These are phyloP conservation scores for Cicer yamashitae DNA, from an alignment of 306 rosid species.

Conservation along the genomic window DNA sequence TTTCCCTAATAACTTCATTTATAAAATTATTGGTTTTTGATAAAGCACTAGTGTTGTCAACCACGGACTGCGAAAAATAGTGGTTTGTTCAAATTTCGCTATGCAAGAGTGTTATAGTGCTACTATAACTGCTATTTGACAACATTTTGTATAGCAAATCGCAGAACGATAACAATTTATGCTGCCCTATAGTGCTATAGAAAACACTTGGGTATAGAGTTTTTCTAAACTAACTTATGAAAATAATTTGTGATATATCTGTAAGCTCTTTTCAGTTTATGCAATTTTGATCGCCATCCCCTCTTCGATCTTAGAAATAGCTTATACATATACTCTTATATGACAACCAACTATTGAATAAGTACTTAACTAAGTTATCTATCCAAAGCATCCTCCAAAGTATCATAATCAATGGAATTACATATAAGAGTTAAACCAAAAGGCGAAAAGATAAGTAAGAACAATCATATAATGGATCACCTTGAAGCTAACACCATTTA, in stretches of 20 bases:
- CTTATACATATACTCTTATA: not conserved
- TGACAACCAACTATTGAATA: not conserved
- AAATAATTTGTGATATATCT: not conserved
- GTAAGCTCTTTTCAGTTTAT: not conserved
- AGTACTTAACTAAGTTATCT: not conserved
- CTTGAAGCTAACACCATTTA: slow-evolving; percentile 99
- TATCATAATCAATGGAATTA: not conserved
- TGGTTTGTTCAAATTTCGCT: too few relatives aligned
- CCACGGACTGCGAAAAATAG: too few relatives aligned
- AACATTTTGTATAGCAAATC: too few relatives aligned
- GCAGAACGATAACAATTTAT: too few relatives aligned
- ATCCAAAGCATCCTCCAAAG: not conserved
- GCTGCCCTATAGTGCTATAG: too few relatives aligned
- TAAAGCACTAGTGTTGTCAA: not conserved
- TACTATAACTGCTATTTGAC: too few relatives aligned
- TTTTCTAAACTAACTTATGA: not conserved
- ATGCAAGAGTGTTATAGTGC: too few relatives aligned
- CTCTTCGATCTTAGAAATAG: not conserved
- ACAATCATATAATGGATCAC: slow-evolving; percentile 55
- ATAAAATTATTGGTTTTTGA: not conserved
- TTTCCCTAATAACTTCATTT: not conserved
- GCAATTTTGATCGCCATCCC: not conserved
- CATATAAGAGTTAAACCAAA: not conserved
- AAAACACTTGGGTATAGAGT: too few relatives aligned
- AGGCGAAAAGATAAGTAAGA: not conserved